Evolutionary conservation across 208 protist species (phyloP).

Genomic region (Acanthamoeba culbertsoni): DNA sequence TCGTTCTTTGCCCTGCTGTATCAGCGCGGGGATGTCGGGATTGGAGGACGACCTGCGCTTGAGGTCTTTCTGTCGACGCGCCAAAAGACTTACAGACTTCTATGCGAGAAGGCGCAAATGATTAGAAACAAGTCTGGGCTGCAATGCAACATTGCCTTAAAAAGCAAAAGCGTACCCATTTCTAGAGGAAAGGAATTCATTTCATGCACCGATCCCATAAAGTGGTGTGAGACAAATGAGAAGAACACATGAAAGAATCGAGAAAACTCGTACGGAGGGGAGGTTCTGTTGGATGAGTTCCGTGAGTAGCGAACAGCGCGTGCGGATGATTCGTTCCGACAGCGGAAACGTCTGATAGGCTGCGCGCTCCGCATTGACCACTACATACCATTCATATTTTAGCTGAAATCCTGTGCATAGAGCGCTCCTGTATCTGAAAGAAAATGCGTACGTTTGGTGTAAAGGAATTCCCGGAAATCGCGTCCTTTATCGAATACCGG

Average conservation of each 20-base stretch:
- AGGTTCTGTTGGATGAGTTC: slow-evolving; percentile 17
- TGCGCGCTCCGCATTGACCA: slow-evolving; percentile 49
- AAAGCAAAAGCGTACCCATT: neutral
- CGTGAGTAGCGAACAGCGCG: neutral
- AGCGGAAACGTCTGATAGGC: slow-evolving; percentile 23
- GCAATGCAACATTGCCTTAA: neutral
- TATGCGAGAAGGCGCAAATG: neutral
- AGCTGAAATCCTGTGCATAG: neutral
- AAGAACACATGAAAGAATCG: no score
- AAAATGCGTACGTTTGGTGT: slow-evolving; percentile 16
- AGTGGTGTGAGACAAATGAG: neutral
- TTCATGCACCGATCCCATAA: neutral
- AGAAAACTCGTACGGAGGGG: neutral
- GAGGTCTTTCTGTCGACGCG: neutral
- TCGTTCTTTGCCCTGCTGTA: neutral
- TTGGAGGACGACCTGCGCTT: neutral
- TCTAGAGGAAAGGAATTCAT: neutral
- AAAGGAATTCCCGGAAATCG: slow-evolving; percentile 47
- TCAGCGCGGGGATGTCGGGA: neutral
- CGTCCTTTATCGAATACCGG: slow-evolving; percentile 36
- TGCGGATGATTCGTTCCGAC: slow-evolving; percentile 41
- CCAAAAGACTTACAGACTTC: neutral
- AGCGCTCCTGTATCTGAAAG: neutral
- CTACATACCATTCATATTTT: neutral
- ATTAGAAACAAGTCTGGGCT: neutral